These are phyloP conservation scores for Pichia cactophila DNA, from an alignment of 1,139 yeast genomes.

Conservation along the genomic window DNA sequence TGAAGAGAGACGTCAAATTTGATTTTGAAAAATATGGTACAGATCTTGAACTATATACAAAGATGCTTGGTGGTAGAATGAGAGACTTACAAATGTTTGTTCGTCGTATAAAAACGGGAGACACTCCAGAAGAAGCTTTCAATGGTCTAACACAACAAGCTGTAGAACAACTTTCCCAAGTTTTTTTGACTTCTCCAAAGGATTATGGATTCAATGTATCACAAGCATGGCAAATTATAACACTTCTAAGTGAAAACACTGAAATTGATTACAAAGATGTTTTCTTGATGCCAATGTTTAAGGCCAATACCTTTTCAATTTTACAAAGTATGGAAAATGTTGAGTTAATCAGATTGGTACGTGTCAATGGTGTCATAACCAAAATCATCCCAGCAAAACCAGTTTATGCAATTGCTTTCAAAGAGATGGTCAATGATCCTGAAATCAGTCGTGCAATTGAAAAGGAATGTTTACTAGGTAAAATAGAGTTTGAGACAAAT, in stretches of 20 bases:
- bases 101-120: conserved; percentile 83
- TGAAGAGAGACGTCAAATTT: conserved; percentile 27
- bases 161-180: conserved; percentile 80
- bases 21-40: conserved; percentile 14
- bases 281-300: conserved; percentile 56
- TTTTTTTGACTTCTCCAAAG: conserved; percentile 39
- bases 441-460: conserved; percentile 58
- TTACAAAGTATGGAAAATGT: conserved; percentile 68
- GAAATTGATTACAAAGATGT: conserved; percentile 45
- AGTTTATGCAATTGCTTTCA: conserved; percentile 72
- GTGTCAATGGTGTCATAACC: conserved; percentile 68
- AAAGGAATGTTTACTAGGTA: conserved; percentile 45
- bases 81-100: conserved; percentile 85
- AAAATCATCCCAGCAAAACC: conserved; percentile 78
- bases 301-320: conserved; percentile 46
- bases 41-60: conserved; percentile 48
- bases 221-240: conserved; percentile 84
- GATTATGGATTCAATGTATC: conserved; percentile 55
- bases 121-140: conserved; percentile 67
- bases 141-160: conserved; percentile 77
- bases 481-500: conserved; percentile 53
- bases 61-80: conserved; percentile 91
- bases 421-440: conserved; percentile 50
- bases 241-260: conserved; percentile 46
- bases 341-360: conserved; percentile 61